Evolutionary conservation across 2,329 filamentous ascomycete species (phyloP).

Genomic region (Colletotrichum sp.): DNA sequence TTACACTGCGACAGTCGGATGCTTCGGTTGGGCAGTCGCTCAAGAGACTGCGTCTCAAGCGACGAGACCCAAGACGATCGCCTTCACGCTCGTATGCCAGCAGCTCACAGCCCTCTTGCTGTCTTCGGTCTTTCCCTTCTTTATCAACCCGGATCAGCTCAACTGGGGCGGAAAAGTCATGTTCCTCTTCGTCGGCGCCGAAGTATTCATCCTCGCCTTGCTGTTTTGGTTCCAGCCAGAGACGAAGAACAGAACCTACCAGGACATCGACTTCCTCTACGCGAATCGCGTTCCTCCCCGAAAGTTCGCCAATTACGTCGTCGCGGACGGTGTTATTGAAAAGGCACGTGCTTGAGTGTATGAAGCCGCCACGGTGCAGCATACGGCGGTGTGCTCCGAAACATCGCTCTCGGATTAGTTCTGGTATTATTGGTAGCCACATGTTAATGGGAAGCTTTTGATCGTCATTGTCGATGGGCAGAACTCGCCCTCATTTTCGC

Average conservation of each 20-base stretch:
- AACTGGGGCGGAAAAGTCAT: slow-evolving; percentile 42
- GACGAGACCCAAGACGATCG: slow-evolving; percentile 31
- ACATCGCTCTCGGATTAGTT: background rate
- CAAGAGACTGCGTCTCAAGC: slow-evolving; percentile 31
- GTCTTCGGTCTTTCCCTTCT: slow-evolving; percentile 35
- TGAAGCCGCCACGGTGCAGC: background rate
- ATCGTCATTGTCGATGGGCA: background rate
- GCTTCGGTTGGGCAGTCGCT: slow-evolving; percentile 31
- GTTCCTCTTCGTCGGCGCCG: slow-evolving; percentile 38
- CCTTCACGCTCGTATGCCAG: slow-evolving; percentile 31
- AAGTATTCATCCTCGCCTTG: slow-evolving; percentile 32
- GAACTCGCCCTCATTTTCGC: background rate
- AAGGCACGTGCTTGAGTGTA: background rate
- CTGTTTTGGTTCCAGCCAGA: slow-evolving; percentile 39
- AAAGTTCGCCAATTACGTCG: slow-evolving; percentile 27
- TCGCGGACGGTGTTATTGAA: slow-evolving; percentile 18
- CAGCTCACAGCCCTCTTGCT: slow-evolving; percentile 26
- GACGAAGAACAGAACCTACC: slow-evolving; percentile 40
- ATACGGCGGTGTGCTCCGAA: background rate
- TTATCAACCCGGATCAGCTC: slow-evolving; percentile 40
- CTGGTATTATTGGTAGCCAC: background rate
- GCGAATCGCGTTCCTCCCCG: slow-evolving; percentile 25
- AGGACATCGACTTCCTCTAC: slow-evolving; percentile 35
- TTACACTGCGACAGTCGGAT: slow-evolving; percentile 29
- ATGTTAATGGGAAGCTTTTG: background rate